A percentile compares a stretch with the other conserved stretches of the same genome.
Conservation (phyloP, 2,329 filamentous ascomycete genomes). For the Pseudocercospora musae region DNA sequence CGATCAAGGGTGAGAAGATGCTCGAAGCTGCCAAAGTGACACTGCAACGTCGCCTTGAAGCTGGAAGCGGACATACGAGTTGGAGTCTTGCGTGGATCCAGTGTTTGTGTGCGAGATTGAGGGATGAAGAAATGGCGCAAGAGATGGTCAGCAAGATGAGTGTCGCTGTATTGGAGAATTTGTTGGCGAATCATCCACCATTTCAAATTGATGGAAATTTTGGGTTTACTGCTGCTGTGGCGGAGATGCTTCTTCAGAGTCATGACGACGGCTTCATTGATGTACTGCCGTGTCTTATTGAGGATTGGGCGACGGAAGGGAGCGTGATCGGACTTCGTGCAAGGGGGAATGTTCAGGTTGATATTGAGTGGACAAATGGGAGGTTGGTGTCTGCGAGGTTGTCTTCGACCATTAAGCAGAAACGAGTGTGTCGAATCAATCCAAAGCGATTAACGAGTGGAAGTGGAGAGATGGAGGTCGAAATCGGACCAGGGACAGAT, state of each 20-base stretch:
- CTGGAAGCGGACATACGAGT: background rate
- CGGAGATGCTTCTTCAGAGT: background rate
- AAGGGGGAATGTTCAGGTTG: background rate
- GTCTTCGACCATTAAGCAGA: background rate
- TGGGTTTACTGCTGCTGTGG: slow-evolving; percentile 3
- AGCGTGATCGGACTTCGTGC: background rate
- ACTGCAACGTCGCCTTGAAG: background rate
- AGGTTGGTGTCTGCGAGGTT: background rate
- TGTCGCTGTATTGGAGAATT: background rate
- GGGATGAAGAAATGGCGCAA: background rate
- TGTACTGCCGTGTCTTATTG: background rate
- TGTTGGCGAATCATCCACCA: background rate
- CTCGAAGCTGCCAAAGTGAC: background rate
- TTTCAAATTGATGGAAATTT: slow-evolving; percentile 5
- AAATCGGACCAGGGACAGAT: background rate
- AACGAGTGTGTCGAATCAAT: background rate
- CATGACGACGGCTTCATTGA: background rate
- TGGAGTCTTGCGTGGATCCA: background rate
- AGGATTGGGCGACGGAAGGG: background rate
- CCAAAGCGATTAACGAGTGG: background rate
- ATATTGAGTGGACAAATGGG: background rate
- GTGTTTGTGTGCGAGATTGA: background rate
- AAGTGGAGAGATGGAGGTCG: background rate
- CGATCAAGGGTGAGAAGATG: background rate
- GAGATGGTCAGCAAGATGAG: background rate